phyloP scores from a whole-genome alignment of 2,329 filamentous ascomycete species.

The Phialophora tarda region DNA sequence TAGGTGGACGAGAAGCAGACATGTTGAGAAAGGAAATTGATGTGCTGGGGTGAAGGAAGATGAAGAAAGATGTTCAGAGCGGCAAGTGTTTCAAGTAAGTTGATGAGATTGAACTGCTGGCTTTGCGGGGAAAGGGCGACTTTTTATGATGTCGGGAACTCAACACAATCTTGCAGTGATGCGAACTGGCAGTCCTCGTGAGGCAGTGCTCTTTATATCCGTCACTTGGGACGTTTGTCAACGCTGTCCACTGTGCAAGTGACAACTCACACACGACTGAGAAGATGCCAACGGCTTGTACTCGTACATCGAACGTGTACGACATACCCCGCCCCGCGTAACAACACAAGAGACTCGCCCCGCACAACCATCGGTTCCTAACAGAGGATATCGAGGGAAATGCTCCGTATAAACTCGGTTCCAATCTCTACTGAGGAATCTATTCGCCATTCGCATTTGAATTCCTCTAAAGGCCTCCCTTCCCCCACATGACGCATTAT shows the following conservation, averaged over 20 bases:
- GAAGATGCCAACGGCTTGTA: background rate
- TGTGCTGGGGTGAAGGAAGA: background rate
- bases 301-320: background rate
- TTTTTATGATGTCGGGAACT: background rate
- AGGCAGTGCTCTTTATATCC: background rate
- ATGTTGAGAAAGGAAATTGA: constrained; percentile 28
- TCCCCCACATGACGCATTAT: background rate
- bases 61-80: background rate
- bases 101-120: background rate
- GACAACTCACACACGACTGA: constrained; percentile 1
- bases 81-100: background rate
- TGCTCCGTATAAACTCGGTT: background rate
- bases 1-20: constrained; percentile 33
- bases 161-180: background rate
- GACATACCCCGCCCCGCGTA: background rate
- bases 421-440: background rate
- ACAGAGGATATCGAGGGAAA: background rate
- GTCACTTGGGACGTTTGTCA: background rate
- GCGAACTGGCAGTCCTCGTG: background rate
- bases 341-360: background rate
- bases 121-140: background rate
- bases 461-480: background rate
- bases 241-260: background rate
- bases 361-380: background rate
- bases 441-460: background rate